Evolutionary conservation across 108 stramenopile genomes (phyloP).

Genomic region (Cyclotella cryptica): DNA sequence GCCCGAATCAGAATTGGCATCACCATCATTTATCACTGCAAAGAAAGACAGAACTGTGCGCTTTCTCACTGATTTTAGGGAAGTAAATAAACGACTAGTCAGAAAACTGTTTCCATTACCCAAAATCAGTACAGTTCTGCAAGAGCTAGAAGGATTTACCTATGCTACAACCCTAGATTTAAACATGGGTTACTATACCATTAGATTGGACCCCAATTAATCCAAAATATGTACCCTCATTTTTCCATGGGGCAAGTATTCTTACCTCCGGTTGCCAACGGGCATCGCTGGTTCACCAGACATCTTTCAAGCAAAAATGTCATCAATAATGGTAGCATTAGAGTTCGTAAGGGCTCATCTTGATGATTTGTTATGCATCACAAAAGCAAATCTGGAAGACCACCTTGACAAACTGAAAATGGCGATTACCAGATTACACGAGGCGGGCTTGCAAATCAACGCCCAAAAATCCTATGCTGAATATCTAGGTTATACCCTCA

Average conservation of each 20-base stretch:
- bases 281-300: slow-evolving; percentile 41
- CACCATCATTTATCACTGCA: slow-evolving; percentile 15
- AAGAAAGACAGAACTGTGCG: slow-evolving; percentile 13
- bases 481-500: slow-evolving; percentile 38
- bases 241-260: slow-evolving; percentile 60
- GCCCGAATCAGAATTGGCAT: slow-evolving; percentile 16
- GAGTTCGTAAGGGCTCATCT: slow-evolving; percentile 45
- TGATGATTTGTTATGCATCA: slow-evolving; percentile 48
- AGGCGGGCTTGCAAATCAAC: slow-evolving; percentile 31
- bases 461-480: slow-evolving; percentile 22
- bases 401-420: slow-evolving; percentile 36
- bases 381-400: slow-evolving; percentile 28
- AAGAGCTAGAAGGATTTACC: slow-evolving; percentile 45
- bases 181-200: slow-evolving; percentile 57
- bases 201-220: slow-evolving; percentile 24
- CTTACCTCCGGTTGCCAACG: slow-evolving; percentile 51
- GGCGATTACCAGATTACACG: slow-evolving; percentile 24
- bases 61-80: slow-evolving; percentile 48
- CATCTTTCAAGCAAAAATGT: slow-evolving; percentile 56
- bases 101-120: slow-evolving; percentile 57
- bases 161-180: slow-evolving; percentile 60
- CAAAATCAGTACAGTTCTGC: slow-evolving; percentile 46
- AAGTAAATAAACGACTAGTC: slow-evolving; percentile 50
- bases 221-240: slow-evolving; percentile 42
- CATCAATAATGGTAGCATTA: slow-evolving; percentile 28